Conservation (phyloP, 2,329 filamentous ascomycete genomes). For the Cladosporium sp. region DNA sequence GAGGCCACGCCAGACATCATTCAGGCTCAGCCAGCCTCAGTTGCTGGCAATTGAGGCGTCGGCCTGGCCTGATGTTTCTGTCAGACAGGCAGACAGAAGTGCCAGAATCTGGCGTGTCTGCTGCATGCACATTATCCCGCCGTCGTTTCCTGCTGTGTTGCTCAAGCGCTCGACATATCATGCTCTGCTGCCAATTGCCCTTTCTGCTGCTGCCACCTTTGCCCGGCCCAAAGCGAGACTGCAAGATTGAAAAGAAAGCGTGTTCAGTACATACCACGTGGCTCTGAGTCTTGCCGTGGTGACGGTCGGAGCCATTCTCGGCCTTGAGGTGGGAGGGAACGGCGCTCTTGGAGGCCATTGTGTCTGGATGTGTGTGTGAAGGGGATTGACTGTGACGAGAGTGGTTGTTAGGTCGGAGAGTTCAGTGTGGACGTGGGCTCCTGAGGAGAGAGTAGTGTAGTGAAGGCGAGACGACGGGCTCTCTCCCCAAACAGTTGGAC, state of each 20-base stretch:
- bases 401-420: slow-evolving; percentile 1
- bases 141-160: neutral
- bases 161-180: neutral
- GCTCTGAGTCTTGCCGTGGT: slow-evolving; percentile 82
- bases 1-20: neutral
- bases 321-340: slow-evolving; percentile 84
- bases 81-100: neutral
- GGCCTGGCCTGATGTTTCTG: neutral
- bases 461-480: neutral
- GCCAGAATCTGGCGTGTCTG: neutral
- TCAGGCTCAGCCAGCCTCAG: neutral
- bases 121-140: neutral
- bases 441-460: neutral
- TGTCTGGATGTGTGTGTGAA: slow-evolving; percentile 13
- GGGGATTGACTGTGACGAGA: neutral
- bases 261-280: slow-evolving; percentile 70
- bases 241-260: neutral
- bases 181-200: slow-evolving; percentile 8
- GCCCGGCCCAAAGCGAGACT: neutral
- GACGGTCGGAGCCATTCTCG: slow-evolving; percentile 54
- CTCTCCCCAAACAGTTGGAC: neutral
- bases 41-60: neutral
- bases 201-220: slow-evolving; percentile 1
- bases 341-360: slow-evolving; percentile 61
- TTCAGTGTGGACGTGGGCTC: neutral